Evolutionary conservation across 306 rosid genomes (phyloP).

Genomic region (Sicyos edulis): DNA sequence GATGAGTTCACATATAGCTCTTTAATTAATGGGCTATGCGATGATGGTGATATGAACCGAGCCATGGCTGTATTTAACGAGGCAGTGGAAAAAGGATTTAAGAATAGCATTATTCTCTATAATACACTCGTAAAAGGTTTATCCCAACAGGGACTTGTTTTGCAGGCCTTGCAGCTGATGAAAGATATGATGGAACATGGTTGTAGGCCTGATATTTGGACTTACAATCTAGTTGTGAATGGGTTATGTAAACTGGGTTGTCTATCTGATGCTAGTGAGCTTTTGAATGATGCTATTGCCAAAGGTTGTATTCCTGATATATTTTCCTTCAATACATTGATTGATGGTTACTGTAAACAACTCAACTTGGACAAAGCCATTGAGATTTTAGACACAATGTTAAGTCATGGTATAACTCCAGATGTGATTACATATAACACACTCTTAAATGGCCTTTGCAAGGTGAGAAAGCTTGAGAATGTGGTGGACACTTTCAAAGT

Average conservation of each 20-base stretch:
- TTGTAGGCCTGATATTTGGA: slow-evolving; percentile 65
- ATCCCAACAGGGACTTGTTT: slow-evolving; percentile 64
- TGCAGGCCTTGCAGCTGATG: slow-evolving; percentile 76
- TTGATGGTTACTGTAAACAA: slow-evolving; percentile 82
- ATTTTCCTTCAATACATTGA: slow-evolving; percentile 71
- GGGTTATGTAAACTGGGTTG: slow-evolving; percentile 93
- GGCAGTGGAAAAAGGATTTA: slow-evolving; percentile 54
- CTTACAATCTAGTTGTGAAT: slow-evolving; percentile 63
- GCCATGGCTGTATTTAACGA: slow-evolving; percentile 62
- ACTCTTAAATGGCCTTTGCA: slow-evolving; percentile 82
- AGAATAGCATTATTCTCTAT: slow-evolving; percentile 59
- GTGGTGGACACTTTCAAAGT: slow-evolving; percentile 58
- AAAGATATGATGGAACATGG: slow-evolving; percentile 69
- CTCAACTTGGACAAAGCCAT: slow-evolving; percentile 53
- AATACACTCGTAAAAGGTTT: slow-evolving; percentile 76
- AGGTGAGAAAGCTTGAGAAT: slow-evolving; percentile 55
- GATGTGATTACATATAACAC: slow-evolving; percentile 85
- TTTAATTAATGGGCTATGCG: slow-evolving; percentile 59
- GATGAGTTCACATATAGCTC: slow-evolving; percentile 85
- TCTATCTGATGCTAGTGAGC: slow-evolving; percentile 59
- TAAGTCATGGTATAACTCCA: slow-evolving; percentile 72
- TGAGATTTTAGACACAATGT: slow-evolving; percentile 58
- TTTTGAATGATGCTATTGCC: slow-evolving; percentile 60
- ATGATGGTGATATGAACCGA: slow-evolving; percentile 57
- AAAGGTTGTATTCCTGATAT: slow-evolving; percentile 75